Base-by-base conservation (phyloP, 306 rosid species). In the Pterocarpus santalinus region DNA sequence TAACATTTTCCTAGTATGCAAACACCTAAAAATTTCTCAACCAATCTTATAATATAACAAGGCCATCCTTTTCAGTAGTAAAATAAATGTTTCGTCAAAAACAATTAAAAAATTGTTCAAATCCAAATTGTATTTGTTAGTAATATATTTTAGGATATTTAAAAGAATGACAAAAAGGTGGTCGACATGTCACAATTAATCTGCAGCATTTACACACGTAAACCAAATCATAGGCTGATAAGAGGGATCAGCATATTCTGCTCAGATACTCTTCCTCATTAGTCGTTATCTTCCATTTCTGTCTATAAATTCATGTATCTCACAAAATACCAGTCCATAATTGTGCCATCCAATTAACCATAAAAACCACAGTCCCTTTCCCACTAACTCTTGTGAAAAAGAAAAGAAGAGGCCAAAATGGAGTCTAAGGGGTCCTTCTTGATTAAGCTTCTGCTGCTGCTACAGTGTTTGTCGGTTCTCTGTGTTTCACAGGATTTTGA, bases 401-500 rank as follows among this genome's bases (percentile, higher is more conserved):
- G 62, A 53, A 51, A 39, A 52, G 7, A n/a, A 55, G 52, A 55
- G 62, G 28, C 65, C 6, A 51, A 53, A 69, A 87, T 87, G 90
- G 69, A 74, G 82, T 84, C 17, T 9, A 78, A 81, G 30, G 84
- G 73, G 0, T 80, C 85, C 14, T 64, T 63, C 78, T 75, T 82
- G 73, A 46, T 88, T 80, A 84, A 69, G 61, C 82, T 92, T 84
- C 17, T 92, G 17, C 49, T 90, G 63, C 64, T 88, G 0, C 49
- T 91, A 2, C 86, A 88, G 33, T 47, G 12, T 68, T 80, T 85
- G 5, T 80, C 88, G 1, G 61, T 88, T 61, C 83, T 87, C 0
- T 88, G 89, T 72, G 84, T 68, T 57, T 73, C 95, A 2, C 86
- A 81, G 51, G 89, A 87, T 66, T 92, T 92, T 56, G 94, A 92